Percentiles rank a stretch among this genome's conserved stretches.
These are phyloP conservation scores for Phlebiopsis flavidoalba DNA, from an alignment of 768 basidiomycete genomes.

Conservation along the genomic window DNA sequence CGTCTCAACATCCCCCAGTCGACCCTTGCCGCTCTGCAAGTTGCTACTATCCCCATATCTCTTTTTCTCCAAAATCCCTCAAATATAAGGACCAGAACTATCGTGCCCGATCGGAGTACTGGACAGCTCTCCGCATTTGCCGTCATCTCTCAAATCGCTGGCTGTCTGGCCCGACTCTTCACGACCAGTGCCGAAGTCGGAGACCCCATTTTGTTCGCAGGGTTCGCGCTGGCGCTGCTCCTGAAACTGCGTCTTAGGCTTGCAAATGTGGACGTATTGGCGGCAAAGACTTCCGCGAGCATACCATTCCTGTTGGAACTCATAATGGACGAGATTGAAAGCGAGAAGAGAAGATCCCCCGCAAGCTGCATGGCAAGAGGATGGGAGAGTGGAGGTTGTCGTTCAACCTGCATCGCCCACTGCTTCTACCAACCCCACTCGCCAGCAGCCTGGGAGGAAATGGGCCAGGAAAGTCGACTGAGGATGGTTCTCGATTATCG, in stretches of 20 bases:
- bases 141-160: conserved; percentile 80
- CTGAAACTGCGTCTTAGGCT: conserved; percentile 82
- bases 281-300: conserved; percentile 39
- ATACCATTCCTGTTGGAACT: conserved; percentile 12
- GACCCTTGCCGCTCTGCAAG: conserved; percentile 66
- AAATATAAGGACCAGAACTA: conserved; percentile 74
- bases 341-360: conserved; percentile 19
- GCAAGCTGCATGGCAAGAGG: conserved; percentile 10
- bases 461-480: conserved; percentile 75
- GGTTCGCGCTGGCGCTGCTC: conserved; percentile 77
- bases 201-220: conserved; percentile 74
- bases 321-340: conserved; percentile 18
- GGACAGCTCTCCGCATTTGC: conserved; percentile 95
- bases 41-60: conserved; percentile 85
- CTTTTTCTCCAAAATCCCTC: conserved; percentile 85
- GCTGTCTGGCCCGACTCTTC: conserved; percentile 89
- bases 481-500: background rate
- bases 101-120: conserved; percentile 68
- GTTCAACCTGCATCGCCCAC: conserved; percentile 39
- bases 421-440: conserved; percentile 23
- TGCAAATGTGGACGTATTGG: conserved; percentile 85
- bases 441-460: conserved; percentile 52
- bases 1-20: conserved; percentile 36
- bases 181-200: conserved; percentile 89
- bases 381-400: conserved; percentile 36